Percentiles rank a stretch among this genome's conserved stretches.
These are phyloP conservation scores for Lotus japonicus DNA, from an alignment of 306 rosid genomes.

Conservation along the genomic window DNA sequence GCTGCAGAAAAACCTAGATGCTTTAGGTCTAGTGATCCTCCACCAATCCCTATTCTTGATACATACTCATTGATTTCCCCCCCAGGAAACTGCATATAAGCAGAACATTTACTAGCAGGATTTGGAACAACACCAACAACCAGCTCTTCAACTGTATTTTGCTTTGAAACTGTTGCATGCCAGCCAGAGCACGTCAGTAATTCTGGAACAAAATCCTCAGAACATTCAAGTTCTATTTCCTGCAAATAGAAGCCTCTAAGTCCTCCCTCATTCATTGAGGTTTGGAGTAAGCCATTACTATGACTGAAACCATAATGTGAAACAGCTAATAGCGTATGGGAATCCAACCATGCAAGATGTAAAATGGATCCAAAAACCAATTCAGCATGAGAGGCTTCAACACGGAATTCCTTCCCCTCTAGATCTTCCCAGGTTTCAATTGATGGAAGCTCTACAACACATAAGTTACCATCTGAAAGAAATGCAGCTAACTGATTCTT, in stretches of 20 bases:
- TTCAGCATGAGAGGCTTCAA: constrained; percentile 53
- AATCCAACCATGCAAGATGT: constrained; percentile 81
- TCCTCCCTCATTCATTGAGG: constrained; percentile 29
- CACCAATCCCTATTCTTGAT: constrained; percentile 39
- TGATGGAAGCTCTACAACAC: constrained; percentile 72
- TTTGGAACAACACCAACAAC: constrained; percentile 52
- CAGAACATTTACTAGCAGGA: constrained; percentile 51
- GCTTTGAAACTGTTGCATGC: constrained; percentile 56
- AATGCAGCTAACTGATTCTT: constrained; percentile 64
- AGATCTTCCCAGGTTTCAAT: constrained; percentile 86
- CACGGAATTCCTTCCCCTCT: constrained; percentile 66
- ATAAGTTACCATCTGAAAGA: constrained; percentile 70
- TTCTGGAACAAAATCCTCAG: constrained; percentile 65
- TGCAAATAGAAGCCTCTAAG: constrained; percentile 55
- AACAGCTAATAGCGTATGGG: constrained; percentile 57
- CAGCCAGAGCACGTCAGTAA: constrained; percentile 77
- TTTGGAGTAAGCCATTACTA: constrained; percentile 33
- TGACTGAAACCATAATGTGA: constrained; percentile 69
- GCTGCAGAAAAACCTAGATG: constrained; percentile 50
- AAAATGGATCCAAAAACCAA: constrained; percentile 49
- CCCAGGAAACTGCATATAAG: constrained; percentile 66
- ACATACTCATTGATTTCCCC: constrained; percentile 60
- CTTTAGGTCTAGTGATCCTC: constrained; percentile 46
- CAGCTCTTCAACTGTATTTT: constrained; percentile 47
- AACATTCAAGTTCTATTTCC: constrained; percentile 73